Conservation (phyloP, 495 filamentous ascomycete species). For the Lepidopterella palustris region DNA sequence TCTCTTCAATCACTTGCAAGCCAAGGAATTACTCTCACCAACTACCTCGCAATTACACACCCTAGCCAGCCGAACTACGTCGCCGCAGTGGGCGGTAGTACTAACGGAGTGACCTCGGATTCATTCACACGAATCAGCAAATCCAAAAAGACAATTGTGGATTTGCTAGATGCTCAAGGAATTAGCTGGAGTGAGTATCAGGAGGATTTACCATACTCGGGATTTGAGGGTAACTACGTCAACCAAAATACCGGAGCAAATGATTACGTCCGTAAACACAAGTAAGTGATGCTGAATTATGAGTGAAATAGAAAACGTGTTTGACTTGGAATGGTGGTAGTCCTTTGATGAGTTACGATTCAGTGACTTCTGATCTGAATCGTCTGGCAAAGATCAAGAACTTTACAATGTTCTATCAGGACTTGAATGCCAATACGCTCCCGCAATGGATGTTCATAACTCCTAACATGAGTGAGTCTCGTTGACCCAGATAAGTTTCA, state of each 20-base stretch:
- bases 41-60: conserved; percentile 58
- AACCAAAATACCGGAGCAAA: conserved; percentile 50
- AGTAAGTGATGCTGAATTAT: too few relatives aligned
- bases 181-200: conserved; percentile 67
- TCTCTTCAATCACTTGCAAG: conserved; percentile 53
- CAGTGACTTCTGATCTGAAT: conserved; percentile 47
- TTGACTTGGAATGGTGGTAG: too few relatives aligned
- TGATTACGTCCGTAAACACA: conserved; percentile 72
- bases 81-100: conserved; percentile 54
- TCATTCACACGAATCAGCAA: conserved; percentile 48
- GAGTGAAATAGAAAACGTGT: too few relatives aligned
- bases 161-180: conserved; percentile 60
- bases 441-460: conserved; percentile 72
- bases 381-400: conserved; percentile 61
- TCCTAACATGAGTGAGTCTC: conserved; percentile 80
- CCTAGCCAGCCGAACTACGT: conserved; percentile 71
- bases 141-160: conserved; percentile 62
- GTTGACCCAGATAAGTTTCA: too few relatives aligned
- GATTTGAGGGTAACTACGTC: conserved; percentile 54
- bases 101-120: conserved; percentile 64
- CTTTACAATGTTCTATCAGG: conserved; percentile 55
- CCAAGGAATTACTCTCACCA: conserved; percentile 58
- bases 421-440: conserved; percentile 50
- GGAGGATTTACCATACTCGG: conserved; percentile 63
- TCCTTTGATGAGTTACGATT: conserved; percentile 55